These are phyloP conservation scores for Vitis rupestris DNA, from an alignment of 164 flowering plant species.

Conservation along the genomic window DNA sequence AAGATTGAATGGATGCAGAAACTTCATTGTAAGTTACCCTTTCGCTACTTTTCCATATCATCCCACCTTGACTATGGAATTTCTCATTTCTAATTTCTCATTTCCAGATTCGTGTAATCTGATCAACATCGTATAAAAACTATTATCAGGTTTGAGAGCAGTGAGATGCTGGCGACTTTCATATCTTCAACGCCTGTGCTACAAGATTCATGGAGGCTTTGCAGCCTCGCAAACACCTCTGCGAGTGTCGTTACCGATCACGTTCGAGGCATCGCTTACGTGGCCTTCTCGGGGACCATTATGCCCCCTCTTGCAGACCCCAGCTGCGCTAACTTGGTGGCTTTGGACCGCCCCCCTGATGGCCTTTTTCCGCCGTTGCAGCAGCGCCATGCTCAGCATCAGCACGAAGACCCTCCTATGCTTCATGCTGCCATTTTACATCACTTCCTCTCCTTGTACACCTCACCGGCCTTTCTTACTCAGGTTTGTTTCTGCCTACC, in stretches of 20 bases:
- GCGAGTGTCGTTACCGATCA: slow-evolving; percentile 29
- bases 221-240: slow-evolving; percentile 42
- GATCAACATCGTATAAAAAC: background rate
- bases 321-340: slow-evolving; percentile 21
- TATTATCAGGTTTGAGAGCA: slow-evolving; percentile 60
- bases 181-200: slow-evolving; percentile 63
- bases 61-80: background rate
- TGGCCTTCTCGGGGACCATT: slow-evolving; percentile 58
- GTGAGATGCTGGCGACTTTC: slow-evolving; percentile 58
- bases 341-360: slow-evolving; percentile 13
- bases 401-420: slow-evolving; percentile 38
- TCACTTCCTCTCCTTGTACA: slow-evolving; percentile 33
- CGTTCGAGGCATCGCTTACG: slow-evolving; percentile 35
- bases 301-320: slow-evolving; percentile 18
- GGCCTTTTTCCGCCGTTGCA: slow-evolving; percentile 31
- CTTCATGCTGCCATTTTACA: slow-evolving; percentile 48
- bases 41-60: background rate
- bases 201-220: slow-evolving; percentile 53
- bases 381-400: slow-evolving; percentile 8
- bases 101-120: background rate
- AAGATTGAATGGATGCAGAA: slow-evolving; percentile 22
- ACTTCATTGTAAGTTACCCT: slow-evolving; percentile 24
- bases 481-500: slow-evolving; percentile 37
- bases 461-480: slow-evolving; percentile 22
- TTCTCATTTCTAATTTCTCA: background rate